These are phyloP conservation scores for Aspergillus udagawae DNA, from an alignment of 2,329 filamentous ascomycete species.

Conservation along the genomic window DNA sequence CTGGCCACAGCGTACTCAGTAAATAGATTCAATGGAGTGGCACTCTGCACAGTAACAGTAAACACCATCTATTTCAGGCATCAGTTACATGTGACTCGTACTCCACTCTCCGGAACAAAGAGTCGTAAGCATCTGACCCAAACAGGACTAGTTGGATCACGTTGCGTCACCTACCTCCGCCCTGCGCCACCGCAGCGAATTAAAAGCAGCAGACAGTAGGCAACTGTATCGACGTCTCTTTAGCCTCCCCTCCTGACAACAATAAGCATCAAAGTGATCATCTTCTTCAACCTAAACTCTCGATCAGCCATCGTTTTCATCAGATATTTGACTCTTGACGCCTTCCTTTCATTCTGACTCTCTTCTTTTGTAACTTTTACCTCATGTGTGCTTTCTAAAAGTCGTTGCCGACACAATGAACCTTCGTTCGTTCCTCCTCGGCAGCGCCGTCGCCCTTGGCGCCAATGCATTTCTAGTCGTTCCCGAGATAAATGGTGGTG, in stretches of 20 bases:
- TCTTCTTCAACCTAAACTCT: neutral
- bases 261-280: neutral
- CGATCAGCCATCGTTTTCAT: neutral
- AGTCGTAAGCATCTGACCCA: neutral
- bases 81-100: neutral
- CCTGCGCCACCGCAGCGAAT: neutral
- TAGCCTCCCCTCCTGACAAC: neutral
- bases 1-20: too few relatives aligned
- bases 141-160: neutral
- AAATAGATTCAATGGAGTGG: neutral
- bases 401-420: constrained; percentile 23
- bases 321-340: neutral
- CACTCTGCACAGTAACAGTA: too few relatives aligned
- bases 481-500: constrained; percentile 28
- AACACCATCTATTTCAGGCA: neutral
- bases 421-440: constrained; percentile 33
- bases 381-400: constrained; percentile 10
- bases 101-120: too few relatives aligned
- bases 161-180: neutral
- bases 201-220: neutral
- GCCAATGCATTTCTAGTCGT: constrained; percentile 37
- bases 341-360: constrained; percentile 1
- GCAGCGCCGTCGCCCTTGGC: constrained; percentile 31
- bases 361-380: neutral
- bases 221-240: neutral